Base-by-base conservation (phyloP, 1,284 basidiomycete species). In the Trichosporon coremiiforme region DNA sequence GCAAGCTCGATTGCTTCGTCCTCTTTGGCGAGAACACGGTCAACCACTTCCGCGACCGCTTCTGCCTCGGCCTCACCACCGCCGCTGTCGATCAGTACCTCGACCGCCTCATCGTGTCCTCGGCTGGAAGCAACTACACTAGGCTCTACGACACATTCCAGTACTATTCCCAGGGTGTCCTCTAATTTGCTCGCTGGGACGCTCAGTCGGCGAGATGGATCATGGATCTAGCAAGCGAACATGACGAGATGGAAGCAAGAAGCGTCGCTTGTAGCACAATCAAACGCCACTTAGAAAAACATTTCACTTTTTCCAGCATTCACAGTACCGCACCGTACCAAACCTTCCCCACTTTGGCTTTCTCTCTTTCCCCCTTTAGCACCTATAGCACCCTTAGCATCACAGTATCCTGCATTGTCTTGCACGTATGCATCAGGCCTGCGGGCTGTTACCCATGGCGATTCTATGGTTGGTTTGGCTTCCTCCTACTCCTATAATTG, bases 21-120 rank as follows among this genome's bases (percentile, higher is more conserved):
- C 88, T 93, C 13, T 90, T 92, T 66, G 95, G 95, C 50, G 94
- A 96, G 70, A 90, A 96, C 79, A 98, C 96, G 12, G 91, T 93
- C 4, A 87, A 86, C 73, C 90, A 90, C 79, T 87, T 99, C 66
- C 89, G 94, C 66, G 96, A 99, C 68, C 89, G 97, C 7, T 98
- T 99, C 86, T 94, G 97, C 76, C 90, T 97, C 33, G 90, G 90
- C 9, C 85, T 98, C 64, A 95, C 94, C 0, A 91, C 94, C 72
- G 87, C 90, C 0, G 88, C 95, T 57, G 90, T 95, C 60, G 93
- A 91, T 70, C 93, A 95, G 65, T 90, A 97, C 79, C 88, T 97
- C 55, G 93, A 97, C 73, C 86, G 90, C 57, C 85, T 98, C 64
- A 91, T 98, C 72, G 90, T 96, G 72, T 90, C 87, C 67, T 95